A percentile compares a stretch with the other conserved stretches of the same genome.
phyloP scores from a whole-genome alignment of 2,329 filamentous ascomycete genomes.

The Fonsecaea erecta region DNA sequence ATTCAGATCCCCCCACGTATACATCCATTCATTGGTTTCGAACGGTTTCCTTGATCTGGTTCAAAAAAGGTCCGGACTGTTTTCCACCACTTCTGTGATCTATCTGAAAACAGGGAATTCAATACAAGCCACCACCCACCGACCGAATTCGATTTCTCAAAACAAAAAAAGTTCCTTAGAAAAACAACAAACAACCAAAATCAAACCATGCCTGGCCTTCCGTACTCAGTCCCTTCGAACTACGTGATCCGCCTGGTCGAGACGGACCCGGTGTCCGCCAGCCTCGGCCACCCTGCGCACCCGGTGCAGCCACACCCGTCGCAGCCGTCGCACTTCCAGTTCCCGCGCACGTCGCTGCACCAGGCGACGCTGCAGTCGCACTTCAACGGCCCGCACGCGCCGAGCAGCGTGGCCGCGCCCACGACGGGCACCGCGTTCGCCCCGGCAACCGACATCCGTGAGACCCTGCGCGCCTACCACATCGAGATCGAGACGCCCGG shows the following conservation, averaged over 20 bases:
- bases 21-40: neutral
- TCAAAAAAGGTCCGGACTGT: neutral
- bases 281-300: neutral
- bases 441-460: slow-evolving; percentile 32
- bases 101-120: neutral
- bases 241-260: slow-evolving; percentile 32
- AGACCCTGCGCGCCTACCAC: slow-evolving; percentile 30
- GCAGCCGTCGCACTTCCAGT: slow-evolving; percentile 31
- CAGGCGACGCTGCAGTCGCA: slow-evolving; percentile 28
- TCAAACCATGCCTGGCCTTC: slow-evolving; percentile 25
- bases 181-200: neutral
- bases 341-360: slow-evolving; percentile 31
- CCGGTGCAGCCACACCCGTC: slow-evolving; percentile 29
- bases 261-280: slow-evolving; percentile 12
- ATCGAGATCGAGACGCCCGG: slow-evolving; percentile 33
- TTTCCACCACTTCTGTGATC: neutral
- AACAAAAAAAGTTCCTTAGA: neutral
- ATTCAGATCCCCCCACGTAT: neutral
- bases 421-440: slow-evolving; percentile 17
- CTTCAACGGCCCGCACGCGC: slow-evolving; percentile 31
- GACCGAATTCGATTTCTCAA: slow-evolving; percentile 1
- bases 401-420: slow-evolving; percentile 22
- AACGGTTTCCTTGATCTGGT: neutral
- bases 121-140: neutral
- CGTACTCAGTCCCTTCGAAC: slow-evolving; percentile 31